phyloP scores from a whole-genome alignment of 2,329 filamentous ascomycete genomes.

The Aspergillus sp. region DNA sequence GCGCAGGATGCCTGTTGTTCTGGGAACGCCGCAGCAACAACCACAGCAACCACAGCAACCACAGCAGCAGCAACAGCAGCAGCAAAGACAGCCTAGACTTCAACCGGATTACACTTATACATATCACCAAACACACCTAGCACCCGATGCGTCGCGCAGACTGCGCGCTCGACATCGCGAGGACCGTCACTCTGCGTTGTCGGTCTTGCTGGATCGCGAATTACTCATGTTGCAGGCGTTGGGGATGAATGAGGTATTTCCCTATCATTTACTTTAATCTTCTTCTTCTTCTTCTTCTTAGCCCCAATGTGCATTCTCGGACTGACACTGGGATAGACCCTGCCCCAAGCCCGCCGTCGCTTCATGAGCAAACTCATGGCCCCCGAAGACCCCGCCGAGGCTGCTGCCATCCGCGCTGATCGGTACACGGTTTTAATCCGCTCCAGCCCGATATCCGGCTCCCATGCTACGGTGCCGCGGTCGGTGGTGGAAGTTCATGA shows the following conservation, averaged over 20 bases:
- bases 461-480: not conserved
- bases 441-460: not conserved
- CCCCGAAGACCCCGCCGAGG: conserved; percentile 17
- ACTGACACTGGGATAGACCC: conserved; percentile 19
- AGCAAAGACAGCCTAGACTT: too few relatives aligned
- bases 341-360: conserved; percentile 31
- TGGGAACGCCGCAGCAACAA: too few relatives aligned
- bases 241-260: conserved; percentile 27
- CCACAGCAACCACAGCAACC: too few relatives aligned
- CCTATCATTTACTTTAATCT: not conserved
- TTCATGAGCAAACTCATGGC: conserved; percentile 29
- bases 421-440: conserved; percentile 16
- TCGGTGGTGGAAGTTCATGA: conserved; percentile 15
- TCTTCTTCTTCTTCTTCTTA: not conserved
- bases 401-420: conserved; percentile 21
- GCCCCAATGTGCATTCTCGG: not conserved
- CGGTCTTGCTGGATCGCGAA: conserved; percentile 32
- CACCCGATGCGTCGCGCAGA: conserved; percentile 1
- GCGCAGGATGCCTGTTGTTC: too few relatives aligned
- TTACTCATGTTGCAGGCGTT: conserved; percentile 34
- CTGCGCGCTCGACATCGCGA: conserved; percentile 22
- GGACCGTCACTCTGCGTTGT: conserved; percentile 30
- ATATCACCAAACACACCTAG: too few relatives aligned
- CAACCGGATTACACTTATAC: too few relatives aligned
- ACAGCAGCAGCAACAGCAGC: too few relatives aligned